Base-by-base conservation (phyloP, 1,284 basidiomycete species). In the Papiliotrema terrestris region DNA sequence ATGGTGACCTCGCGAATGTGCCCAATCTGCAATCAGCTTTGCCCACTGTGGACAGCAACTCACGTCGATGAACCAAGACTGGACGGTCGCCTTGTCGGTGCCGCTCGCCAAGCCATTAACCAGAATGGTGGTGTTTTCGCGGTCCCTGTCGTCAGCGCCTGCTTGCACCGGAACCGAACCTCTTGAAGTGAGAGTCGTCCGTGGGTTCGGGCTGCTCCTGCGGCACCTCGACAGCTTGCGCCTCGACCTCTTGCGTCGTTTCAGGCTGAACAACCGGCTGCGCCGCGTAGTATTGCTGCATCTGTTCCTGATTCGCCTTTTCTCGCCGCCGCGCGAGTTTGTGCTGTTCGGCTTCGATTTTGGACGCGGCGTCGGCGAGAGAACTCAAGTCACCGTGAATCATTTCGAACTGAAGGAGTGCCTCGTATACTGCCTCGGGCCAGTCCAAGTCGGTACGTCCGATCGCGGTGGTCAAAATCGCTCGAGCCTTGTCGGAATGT, bases 121-220 rank as follows among this genome's bases (percentile, higher is more conserved):
- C 50, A 98, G 88, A 1, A 98, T 87, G 0, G 93, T 96, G 38
- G 86, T 86, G 66, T 98, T 90, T 78, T 99, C 96, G 49, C 96
- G 90, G 76, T 99, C 96, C 57, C 95, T 93, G 63, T 1, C 8
- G 8, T 56, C 9, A 38, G 37, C 35, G 25, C 41, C 2, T 41
- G 14, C 3, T 44, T 11, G 20, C 23, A 5, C 14, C 19, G 6
- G 14, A 25, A n/a, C 54, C 58, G 69, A 58, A 59, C 67, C 61
- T 35, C 59, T 69, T 61, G 41, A 60, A 19, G 50, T 59, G 32
- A 39, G 47, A 49, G 56, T 71, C 60, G 23, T 66, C 64, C 52
- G 32, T 58, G 52, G 15, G 49, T 54, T n/a, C 55, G 6, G 55
- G 50, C 25, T 54, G 41, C 13, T 55, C 57, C 29, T 32, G 29